These are phyloP conservation scores for Marchantia polymorpha DNA, from an alignment of 225 moss, liverwort and hornwort species.

Conservation along the genomic window DNA sequence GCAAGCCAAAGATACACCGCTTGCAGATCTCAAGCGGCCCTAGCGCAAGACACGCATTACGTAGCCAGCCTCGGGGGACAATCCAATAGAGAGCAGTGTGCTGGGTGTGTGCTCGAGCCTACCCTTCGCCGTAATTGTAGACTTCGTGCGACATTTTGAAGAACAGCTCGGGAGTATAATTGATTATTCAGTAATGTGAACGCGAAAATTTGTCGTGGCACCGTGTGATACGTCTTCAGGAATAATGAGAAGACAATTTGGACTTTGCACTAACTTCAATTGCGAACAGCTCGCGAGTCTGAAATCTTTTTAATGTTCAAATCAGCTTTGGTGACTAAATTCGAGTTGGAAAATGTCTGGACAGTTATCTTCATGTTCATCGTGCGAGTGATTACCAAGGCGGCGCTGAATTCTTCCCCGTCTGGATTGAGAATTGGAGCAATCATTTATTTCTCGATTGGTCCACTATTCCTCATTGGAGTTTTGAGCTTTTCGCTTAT, in stretches of 20 bases:
- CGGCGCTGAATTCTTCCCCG: constrained; percentile 14
- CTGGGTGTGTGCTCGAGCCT: constrained; percentile 5
- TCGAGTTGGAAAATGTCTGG: not conserved
- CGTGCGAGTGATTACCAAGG: constrained; percentile 37
- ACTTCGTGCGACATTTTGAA: constrained; percentile 98
- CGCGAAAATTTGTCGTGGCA: too few species aligned
- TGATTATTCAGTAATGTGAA: too few species aligned
- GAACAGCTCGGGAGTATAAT: constrained; percentile 60
- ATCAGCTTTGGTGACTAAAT: not conserved
- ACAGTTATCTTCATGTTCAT: constrained; percentile 34
- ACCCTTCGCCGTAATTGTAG: constrained; percentile 99
- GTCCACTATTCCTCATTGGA: constrained; percentile 11
- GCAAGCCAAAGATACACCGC: not conserved
- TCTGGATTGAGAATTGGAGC: constrained; percentile 24
- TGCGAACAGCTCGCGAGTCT: not conserved
- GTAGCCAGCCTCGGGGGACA: too few species aligned
- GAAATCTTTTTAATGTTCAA: not conserved
- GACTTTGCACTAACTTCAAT: not conserved
- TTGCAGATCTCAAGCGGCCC: not conserved
- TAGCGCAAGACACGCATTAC: not conserved
- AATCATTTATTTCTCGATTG: constrained; percentile 34
- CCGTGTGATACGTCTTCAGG: too few species aligned
- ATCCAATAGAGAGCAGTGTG: not conserved
- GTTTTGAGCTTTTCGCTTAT: constrained; percentile 37
- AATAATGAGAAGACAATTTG: not conserved